Conservation (phyloP, 345 rosid genomes). For the Dimocarpus longan region DNA sequence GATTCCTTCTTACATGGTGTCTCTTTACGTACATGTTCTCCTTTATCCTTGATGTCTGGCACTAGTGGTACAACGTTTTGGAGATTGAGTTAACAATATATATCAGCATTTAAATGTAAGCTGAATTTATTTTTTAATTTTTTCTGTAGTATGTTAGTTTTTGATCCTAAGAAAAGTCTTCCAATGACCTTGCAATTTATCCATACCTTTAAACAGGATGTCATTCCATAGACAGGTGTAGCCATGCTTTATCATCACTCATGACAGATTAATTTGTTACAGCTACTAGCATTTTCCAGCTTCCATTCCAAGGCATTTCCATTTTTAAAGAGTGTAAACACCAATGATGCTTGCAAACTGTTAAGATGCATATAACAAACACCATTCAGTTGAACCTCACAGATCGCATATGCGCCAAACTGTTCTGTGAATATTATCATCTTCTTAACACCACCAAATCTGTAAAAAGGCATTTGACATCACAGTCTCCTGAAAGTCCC, state of each 20-base stretch:
- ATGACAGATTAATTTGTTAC: constrained; percentile 14
- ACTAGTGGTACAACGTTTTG: too few relatives aligned
- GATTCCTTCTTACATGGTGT: too few relatives aligned
- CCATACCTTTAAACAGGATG: not conserved
- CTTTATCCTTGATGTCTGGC: too few relatives aligned
- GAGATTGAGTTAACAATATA: too few relatives aligned
- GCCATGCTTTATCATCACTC: constrained; percentile 5
- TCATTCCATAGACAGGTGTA: not conserved
- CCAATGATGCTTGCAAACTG: constrained; percentile 9
- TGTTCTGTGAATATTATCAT: not conserved
- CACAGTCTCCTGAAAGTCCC: too few relatives aligned
- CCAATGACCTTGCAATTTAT: too few relatives aligned
- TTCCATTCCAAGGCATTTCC: constrained; percentile 1
- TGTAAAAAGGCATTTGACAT: too few relatives aligned
- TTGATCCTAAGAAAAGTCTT: not conserved
- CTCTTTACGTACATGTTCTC: too few relatives aligned
- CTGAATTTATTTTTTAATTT: too few relatives aligned
- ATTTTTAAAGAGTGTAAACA: constrained; percentile 1
- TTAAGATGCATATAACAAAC: constrained; percentile 10
- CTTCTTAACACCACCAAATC: too few relatives aligned
- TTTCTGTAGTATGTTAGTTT: not conserved
- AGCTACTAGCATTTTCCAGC: not conserved
- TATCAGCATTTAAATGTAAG: too few relatives aligned
- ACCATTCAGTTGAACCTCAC: constrained; percentile 20
- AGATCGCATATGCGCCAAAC: constrained; percentile 7